Evolutionary conservation across 768 basidiomycete genomes (phyloP).

Genomic region (Collybia sordida): DNA sequence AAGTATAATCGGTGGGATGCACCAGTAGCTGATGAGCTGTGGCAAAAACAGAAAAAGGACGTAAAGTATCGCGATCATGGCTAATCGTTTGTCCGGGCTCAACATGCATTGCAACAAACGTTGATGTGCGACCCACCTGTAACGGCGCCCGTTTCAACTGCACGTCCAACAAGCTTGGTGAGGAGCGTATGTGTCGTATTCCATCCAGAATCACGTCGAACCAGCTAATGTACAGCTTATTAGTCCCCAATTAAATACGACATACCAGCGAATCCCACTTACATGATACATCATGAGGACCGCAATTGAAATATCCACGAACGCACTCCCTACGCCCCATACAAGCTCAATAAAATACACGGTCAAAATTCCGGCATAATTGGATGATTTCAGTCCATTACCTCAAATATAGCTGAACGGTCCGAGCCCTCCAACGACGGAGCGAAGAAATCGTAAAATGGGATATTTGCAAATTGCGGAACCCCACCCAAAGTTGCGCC

Average conservation of each 20-base stretch:
- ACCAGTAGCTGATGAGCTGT: not conserved
- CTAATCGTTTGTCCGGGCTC: too few relatives aligned
- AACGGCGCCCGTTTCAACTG: constrained; percentile 1
- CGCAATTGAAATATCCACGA: not conserved
- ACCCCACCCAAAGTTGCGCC: not conserved
- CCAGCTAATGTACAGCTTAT: not conserved
- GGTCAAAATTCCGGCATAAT: not conserved
- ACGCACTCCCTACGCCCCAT: not conserved
- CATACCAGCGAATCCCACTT: not conserved
- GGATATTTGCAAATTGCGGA: not conserved
- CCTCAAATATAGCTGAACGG: not conserved
- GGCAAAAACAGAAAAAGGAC: too few relatives aligned
- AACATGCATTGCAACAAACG: too few relatives aligned
- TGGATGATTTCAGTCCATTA: not conserved
- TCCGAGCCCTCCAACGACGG: too few relatives aligned
- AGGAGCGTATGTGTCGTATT: constrained; percentile 1
- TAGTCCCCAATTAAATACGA: not conserved
- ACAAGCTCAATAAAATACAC: too few relatives aligned
- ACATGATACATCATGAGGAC: not conserved
- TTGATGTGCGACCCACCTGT: not conserved
- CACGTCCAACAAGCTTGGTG: not conserved
- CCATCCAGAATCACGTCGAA: constrained; percentile 2
- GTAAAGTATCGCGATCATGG: too few relatives aligned
- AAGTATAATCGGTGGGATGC: not conserved
- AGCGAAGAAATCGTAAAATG: not conserved